Evolutionary conservation across 768 basidiomycete genomes (phyloP).

Genomic region (Rhizopogon vinicolor): DNA sequence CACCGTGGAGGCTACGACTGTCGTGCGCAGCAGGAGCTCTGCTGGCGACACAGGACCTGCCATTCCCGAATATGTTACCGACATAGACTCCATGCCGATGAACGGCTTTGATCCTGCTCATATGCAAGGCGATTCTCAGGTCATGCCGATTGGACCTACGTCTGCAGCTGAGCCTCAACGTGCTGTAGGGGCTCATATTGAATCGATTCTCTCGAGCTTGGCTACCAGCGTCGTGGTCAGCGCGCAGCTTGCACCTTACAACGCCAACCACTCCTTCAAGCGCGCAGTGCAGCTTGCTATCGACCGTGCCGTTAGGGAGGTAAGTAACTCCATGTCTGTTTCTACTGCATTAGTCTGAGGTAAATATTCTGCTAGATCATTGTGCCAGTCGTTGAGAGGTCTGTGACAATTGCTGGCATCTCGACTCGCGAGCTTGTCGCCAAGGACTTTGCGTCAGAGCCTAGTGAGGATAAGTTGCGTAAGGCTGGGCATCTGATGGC

Average conservation of each 20-base stretch:
- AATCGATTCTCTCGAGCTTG: constrained; percentile 69
- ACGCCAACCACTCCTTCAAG: constrained; percentile 81
- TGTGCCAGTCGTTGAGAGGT: constrained; percentile 94
- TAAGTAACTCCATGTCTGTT: constrained; percentile 24
- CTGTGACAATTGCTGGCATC: constrained; percentile 97
- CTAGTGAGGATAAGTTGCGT: constrained; percentile 85
- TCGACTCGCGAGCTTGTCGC: constrained; percentile 92
- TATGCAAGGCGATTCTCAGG: constrained; percentile 50
- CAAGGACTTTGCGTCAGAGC: constrained; percentile 94
- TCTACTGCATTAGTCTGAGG: not conserved
- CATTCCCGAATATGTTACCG: constrained; percentile 74
- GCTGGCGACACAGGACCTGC: constrained; percentile 56
- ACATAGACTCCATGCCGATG: constrained; percentile 77
- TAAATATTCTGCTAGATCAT: constrained; percentile 60
- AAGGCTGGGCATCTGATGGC: constrained; percentile 95
- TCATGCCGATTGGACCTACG: constrained; percentile 55
- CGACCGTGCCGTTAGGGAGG: constrained; percentile 93
- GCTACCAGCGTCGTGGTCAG: constrained; percentile 74
- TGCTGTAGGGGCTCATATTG: constrained; percentile 71
- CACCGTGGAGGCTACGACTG: constrained; percentile 74
- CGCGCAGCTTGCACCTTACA: constrained; percentile 67
- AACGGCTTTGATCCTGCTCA: constrained; percentile 58
- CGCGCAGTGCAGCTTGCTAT: constrained; percentile 87
- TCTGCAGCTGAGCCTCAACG: constrained; percentile 63
- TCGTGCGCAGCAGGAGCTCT: constrained; percentile 74